phyloP scores from a whole-genome alignment of 345 rosid genomes.

The Eucalyptus rudis region DNA sequence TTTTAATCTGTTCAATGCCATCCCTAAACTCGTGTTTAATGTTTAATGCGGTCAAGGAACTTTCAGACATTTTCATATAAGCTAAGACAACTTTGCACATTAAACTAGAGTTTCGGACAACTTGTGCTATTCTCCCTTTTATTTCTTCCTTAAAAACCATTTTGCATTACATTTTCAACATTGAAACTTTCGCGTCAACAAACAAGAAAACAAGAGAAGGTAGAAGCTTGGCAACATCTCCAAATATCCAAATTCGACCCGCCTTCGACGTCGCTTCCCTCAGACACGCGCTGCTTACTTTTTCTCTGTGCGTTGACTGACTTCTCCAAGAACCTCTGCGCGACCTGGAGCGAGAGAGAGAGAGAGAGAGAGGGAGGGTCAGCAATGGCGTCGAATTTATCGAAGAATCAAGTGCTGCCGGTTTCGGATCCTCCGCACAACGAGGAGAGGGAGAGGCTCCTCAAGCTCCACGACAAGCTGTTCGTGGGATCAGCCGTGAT shows the following conservation, averaged over 20 bases:
- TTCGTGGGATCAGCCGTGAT: conserved; percentile 95
- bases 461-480: conserved; percentile 48
- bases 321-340: not conserved
- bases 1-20: not conserved
- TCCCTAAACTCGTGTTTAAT: not conserved
- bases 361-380: not conserved
- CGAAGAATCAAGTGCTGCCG: conserved; percentile 47
- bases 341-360: not conserved
- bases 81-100: not conserved
- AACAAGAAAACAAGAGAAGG: not conserved
- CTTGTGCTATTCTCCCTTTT: not conserved
- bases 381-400: conserved; percentile 27
- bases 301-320: not conserved
- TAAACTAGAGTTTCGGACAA: not conserved
- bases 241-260: not conserved
- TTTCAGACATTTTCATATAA: not conserved
- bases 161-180: not conserved
- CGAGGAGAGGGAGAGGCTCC: conserved; percentile 40
- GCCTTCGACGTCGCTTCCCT: not conserved
- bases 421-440: conserved; percentile 35
- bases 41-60: fast-evolving
- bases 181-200: not conserved
- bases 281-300: not conserved
- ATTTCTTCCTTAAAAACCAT: not conserved
- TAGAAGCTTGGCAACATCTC: not conserved